Conservation (phyloP, 805 yeast genomes). For the Zygoascus flipseniorum region DNA sequence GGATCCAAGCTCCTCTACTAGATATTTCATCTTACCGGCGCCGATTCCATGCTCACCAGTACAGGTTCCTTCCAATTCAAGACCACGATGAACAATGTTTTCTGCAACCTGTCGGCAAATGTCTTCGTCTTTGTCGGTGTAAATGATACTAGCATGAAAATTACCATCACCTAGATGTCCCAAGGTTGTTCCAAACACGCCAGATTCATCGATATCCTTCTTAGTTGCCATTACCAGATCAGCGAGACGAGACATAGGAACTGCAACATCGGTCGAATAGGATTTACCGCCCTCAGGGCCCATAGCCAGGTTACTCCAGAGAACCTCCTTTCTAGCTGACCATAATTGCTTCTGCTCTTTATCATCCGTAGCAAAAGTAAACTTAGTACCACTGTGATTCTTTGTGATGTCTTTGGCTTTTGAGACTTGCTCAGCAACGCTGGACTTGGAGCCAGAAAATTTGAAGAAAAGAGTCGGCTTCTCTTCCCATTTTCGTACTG, state of each 20-base stretch:
- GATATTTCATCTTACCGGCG: conserved; percentile 53
- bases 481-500: conserved; percentile 46
- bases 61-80: conserved; percentile 70
- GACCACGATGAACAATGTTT: conserved; percentile 57
- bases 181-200: conserved; percentile 49
- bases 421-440: conserved; percentile 37
- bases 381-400: conserved; percentile 46
- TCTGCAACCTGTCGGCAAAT: conserved; percentile 44
- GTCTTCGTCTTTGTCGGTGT: conserved; percentile 31
- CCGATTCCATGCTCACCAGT: conserved; percentile 89
- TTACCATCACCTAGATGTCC: conserved; percentile 87
- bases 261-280: conserved; percentile 79
- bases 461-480: conserved; percentile 58
- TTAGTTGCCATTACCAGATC: conserved; percentile 54
- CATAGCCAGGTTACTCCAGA: conserved; percentile 60
- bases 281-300: conserved; percentile 48
- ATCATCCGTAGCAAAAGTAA: conserved; percentile 51
- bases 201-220: conserved; percentile 43
- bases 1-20: conserved; percentile 56
- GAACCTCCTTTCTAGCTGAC: conserved; percentile 65
- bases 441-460: conserved; percentile 42
- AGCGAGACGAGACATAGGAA: conserved; percentile 63
- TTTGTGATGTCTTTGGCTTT: conserved; percentile 44
- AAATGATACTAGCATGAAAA: conserved; percentile 53
- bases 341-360: conserved; percentile 62